Evolutionary conservation across 495 filamentous ascomycete species (phyloP).

Genomic region (Haplographium delicatum): DNA sequence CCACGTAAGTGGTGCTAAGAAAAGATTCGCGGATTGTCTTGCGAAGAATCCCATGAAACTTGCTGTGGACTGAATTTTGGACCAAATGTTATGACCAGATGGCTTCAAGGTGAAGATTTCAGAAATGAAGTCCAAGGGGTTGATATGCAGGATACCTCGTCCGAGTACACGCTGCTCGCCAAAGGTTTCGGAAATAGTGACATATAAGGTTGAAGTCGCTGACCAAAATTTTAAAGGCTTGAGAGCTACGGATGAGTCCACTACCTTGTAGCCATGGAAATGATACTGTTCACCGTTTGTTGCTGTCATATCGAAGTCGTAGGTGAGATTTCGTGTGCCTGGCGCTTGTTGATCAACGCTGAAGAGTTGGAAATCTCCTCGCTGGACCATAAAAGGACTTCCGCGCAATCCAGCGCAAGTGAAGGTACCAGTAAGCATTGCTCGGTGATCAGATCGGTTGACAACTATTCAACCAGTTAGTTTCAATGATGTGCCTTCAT

Average conservation of each 20-base stretch:
- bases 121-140: conserved; percentile 46
- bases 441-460: conserved; percentile 42
- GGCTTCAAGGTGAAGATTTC: conserved; percentile 52
- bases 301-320: conserved; percentile 55
- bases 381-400: conserved; percentile 55
- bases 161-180: conserved; percentile 38
- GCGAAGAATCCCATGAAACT: conserved; percentile 55
- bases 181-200: conserved; percentile 39
- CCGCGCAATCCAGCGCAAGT: conserved; percentile 50
- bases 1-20: conserved; percentile 49
- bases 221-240: conserved; percentile 50
- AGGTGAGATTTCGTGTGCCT: conserved; percentile 53
- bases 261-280: conserved; percentile 58
- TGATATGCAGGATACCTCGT: conserved; percentile 55
- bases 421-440: conserved; percentile 58
- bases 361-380: conserved; percentile 56
- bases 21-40: conserved; percentile 45
- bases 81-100: conserved; percentile 39
- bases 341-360: conserved; percentile 45
- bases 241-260: conserved; percentile 54
- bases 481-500: conserved; percentile 4
- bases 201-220: conserved; percentile 59
- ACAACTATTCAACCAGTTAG: conserved; percentile 25
- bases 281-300: conserved; percentile 44
- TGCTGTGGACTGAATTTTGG: conserved; percentile 37